Evolutionary conservation across 495 filamentous ascomycete species (phyloP), one percentile per base, ranked within the genome.

Genomic region (Aspergillus taichungensis): DNA sequence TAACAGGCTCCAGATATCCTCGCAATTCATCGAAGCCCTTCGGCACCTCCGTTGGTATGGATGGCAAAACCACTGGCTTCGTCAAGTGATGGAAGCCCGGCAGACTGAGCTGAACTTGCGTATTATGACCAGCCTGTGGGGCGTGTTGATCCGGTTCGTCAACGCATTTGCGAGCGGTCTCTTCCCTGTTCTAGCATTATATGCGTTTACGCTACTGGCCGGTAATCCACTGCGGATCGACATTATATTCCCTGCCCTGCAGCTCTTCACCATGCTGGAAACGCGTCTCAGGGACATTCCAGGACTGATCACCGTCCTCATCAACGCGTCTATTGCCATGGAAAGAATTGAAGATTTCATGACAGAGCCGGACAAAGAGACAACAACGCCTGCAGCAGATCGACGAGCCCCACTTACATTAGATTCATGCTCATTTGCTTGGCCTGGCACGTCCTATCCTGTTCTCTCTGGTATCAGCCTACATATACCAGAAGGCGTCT

Each of bases 1-100:
- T 62, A 59, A 56, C 11, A 81, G 85, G 49, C 73, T 89, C 8
- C 83, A 90, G 54, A 77, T 79, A 6, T 82, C 80, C 8, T 80
- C 82, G 13, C 85, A 94, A 59, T 87, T 88, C 45, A 81, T 91
- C 36, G 85, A 88, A 56, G 78, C 84, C 3, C 87, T 91, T 32
- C 78, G 87, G n/a, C 86, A 89, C 53, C 69, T 94, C 13, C 77
- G 87, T 9, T 94, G 84, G 82, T 90, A 94, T 55, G 85, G 81
- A 30, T 94, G 87, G 87, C 85, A 94, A 62, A 72, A 78, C 41
- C 73, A 80, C 38, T 94, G 87, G 87, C 76, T 90, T 18, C 68
- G 62, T 11, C 73, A 76, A 41, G 84, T 91, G 46, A 79, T 91
- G 76, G 72, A 79, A 42, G 74, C 80, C 14, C 73, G 87, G 34